phyloP scores from a whole-genome alignment of 176 grass and related monocot genomes.

The Microstegium vimineum region DNA sequence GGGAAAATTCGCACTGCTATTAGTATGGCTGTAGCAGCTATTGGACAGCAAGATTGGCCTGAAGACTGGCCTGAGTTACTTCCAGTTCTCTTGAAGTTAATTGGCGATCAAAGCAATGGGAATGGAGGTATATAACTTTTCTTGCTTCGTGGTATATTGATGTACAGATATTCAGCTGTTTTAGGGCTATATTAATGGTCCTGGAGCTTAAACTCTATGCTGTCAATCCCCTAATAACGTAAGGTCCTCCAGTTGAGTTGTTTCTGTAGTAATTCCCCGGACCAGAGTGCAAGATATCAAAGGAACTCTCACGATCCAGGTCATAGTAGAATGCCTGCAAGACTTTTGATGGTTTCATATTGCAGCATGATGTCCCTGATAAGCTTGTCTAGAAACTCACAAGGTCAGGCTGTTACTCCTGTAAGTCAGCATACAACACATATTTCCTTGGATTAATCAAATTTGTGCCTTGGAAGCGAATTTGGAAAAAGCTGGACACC shows the following conservation, averaged over 20 bases:
- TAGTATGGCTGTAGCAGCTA: slow-evolving; percentile 84
- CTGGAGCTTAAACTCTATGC: background rate
- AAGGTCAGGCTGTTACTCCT: background rate
- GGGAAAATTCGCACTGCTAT: slow-evolving; percentile 91
- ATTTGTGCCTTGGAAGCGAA: background rate
- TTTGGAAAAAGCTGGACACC: background rate
- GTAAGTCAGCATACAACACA: background rate
- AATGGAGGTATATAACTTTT: slow-evolving; percentile 62
- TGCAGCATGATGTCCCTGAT: background rate
- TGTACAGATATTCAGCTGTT: background rate
- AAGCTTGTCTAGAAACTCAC: background rate
- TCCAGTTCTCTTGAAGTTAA: slow-evolving; percentile 82
- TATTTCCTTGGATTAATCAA: background rate
- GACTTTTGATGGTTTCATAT: background rate
- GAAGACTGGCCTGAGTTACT: slow-evolving; percentile 94
- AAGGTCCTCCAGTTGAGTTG: background rate
- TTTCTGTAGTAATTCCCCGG: background rate
- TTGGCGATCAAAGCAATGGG: slow-evolving; percentile 65
- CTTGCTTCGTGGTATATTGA: background rate
- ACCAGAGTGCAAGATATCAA: background rate
- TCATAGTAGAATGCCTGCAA: background rate
- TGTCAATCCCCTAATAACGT: background rate
- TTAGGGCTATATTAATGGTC: slow-evolving; percentile 2
- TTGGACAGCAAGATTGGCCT: slow-evolving; percentile 94
- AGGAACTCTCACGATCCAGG: background rate